Conservation (phyloP, 129 eudicot species). For the Helianthus tuberosus region DNA sequence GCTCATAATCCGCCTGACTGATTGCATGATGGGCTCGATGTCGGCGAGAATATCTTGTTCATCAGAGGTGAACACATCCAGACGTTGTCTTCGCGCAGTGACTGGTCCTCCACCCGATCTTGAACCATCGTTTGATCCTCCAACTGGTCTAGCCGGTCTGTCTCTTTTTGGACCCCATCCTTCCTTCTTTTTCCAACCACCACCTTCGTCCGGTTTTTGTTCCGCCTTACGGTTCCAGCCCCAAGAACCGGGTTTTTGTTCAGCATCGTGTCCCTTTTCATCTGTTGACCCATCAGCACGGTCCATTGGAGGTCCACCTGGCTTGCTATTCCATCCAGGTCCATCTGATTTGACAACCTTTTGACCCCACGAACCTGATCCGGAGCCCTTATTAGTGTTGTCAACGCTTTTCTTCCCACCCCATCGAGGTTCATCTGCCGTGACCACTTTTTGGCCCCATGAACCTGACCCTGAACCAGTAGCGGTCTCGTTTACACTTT, state of each 20-base stretch:
- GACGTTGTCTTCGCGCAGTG: constrained; percentile 51
- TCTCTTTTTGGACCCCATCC: constrained; percentile 68
- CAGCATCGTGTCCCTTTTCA: neutral
- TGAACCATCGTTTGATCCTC: constrained; percentile 45
- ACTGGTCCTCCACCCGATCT: constrained; percentile 27
- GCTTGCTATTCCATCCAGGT: constrained; percentile 3
- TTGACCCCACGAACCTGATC: no score
- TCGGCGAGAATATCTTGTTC: constrained; percentile 71
- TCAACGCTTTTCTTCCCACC: no score
- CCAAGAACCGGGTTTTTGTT: constrained; percentile 27
- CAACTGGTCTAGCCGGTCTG: constrained; percentile 42
- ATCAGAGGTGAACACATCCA: constrained; percentile 68
- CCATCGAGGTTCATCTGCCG: no score
- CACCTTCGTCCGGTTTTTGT: constrained; percentile 16
- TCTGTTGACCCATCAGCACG: constrained; percentile 4
- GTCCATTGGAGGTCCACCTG: neutral
- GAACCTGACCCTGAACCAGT: no score
- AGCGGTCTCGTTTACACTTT: no score
- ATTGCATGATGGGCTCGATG: constrained; percentile 57
- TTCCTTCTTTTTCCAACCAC: constrained; percentile 37
- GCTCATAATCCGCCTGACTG: constrained; percentile 63
- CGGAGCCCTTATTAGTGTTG: no score
- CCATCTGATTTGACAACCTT: neutral
- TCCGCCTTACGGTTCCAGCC: constrained; percentile 23
- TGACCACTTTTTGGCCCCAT: no score